phyloP scores from a whole-genome alignment of 257 asterid species.

The Jaltomata sinuosa region DNA sequence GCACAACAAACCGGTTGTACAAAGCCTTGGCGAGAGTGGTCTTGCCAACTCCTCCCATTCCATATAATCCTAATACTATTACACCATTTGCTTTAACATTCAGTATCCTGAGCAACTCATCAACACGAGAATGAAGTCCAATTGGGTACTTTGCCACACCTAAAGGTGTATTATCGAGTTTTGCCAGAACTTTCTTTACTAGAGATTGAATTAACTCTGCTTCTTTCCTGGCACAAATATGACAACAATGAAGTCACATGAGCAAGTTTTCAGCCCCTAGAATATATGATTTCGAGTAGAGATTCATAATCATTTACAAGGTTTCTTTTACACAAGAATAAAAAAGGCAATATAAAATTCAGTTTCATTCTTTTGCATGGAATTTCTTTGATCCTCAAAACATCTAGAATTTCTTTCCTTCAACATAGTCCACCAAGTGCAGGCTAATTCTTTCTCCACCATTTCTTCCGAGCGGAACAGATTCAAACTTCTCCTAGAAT shows the following conservation, averaged over 20 bases:
- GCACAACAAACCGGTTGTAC: background rate
- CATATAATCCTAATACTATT: slow-evolving; percentile 7
- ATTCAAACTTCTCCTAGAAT: background rate
- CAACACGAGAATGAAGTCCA: slow-evolving; percentile 16
- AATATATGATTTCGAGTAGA: background rate
- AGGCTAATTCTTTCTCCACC: background rate
- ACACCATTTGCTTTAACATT: slow-evolving; percentile 7
- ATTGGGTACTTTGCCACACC: slow-evolving; percentile 21
- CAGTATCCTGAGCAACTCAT: slow-evolving; percentile 2
- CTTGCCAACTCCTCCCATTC: slow-evolving; percentile 12
- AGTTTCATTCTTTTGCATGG: background rate
- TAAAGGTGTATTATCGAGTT: slow-evolving; percentile 19
- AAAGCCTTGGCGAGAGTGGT: slow-evolving; percentile 8
- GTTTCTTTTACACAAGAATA: background rate
- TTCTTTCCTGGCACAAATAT: slow-evolving; percentile 14
- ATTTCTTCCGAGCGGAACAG: background rate
- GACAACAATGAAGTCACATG: background rate
- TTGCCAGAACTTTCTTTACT: slow-evolving; percentile 1
- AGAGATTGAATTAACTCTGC: slow-evolving; percentile 4
- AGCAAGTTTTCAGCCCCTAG: background rate
- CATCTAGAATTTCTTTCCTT: background rate
- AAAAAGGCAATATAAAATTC: background rate
- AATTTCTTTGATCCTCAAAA: background rate
- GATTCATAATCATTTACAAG: background rate
- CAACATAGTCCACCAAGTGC: background rate